Conservation (phyloP, 305 asterid species). For the Fraxinus albicans region DNA sequence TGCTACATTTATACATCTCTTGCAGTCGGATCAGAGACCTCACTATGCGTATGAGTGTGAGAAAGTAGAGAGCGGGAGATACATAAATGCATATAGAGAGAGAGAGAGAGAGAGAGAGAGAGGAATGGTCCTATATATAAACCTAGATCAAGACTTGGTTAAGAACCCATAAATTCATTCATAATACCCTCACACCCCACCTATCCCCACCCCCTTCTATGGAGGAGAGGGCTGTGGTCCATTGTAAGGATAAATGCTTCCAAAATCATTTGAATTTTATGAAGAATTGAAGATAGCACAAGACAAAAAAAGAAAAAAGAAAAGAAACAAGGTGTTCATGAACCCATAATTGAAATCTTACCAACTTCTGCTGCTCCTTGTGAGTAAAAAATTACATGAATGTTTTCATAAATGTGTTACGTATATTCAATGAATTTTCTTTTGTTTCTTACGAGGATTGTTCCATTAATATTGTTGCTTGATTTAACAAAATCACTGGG, state of each 20-base stretch:
- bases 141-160: background rate
- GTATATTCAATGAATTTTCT: background rate
- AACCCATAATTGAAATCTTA: background rate
- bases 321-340: background rate
- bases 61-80: too few relatives aligned
- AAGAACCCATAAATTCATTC: background rate
- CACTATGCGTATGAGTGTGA: too few relatives aligned
- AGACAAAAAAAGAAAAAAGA: background rate
- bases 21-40: background rate
- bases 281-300: background rate
- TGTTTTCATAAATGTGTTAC: background rate
- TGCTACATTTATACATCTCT: conserved; percentile 12
- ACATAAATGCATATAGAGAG: too few relatives aligned
- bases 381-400: too few relatives aligned
- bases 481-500: background rate
- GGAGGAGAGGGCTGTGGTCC: background rate
- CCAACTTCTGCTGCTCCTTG: background rate
- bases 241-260: background rate
- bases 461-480: background rate
- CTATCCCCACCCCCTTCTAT: background rate
- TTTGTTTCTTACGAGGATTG: background rate
- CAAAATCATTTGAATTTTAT: background rate
- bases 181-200: background rate
- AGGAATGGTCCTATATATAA: too few relatives aligned
- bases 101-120: too few relatives aligned